Base-by-base conservation (phyloP, 2,329 filamentous ascomycete species). In the Periconia sp. region DNA sequence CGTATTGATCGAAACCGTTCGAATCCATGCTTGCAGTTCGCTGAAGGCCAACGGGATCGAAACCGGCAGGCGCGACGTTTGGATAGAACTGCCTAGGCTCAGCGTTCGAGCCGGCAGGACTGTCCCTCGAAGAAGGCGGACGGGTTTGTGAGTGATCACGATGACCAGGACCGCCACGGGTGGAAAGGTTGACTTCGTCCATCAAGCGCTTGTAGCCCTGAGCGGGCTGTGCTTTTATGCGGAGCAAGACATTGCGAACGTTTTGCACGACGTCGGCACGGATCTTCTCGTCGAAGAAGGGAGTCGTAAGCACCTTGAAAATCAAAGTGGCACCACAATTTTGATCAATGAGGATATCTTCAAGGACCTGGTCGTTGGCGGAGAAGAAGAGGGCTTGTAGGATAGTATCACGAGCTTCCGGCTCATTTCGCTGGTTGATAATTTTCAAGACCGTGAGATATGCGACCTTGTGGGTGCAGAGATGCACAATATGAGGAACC, bases 181-280 rank as follows among this genome's bases (percentile, higher is more conserved):
- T 80, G 1, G 93, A 95, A 37, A 99, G 78, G 55, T 93, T 92
- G 63, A 99, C 94, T 72, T 99, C 94, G 67, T 99, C 94, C 94
- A 99, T 99, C 55, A 99, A 79, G 49, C 94, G 89, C 82, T 97
- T 99, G 79, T 99, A 99, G 49, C 94, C 94, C 76, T 97, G 94
- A 57, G 88, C 89, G 15, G 94, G 91, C 67, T 96, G 91, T 6
- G 92, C 93, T 78, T 97, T 97, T 75, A 97, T 88, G 66, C 89
- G 89, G 33, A 93, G 77, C 33, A 99, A 82, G 40, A 97, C 92
- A 64, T 86, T 91, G 69, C 93, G 91, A 48, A 99, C 91, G 54
- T 92, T 97, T 67, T 96, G 91, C 6, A 96, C 85, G 19, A 97
- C 92, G 65, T 97, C 90, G 44, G 83, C 80, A 45, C 94, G 89